Percentiles rank a stretch among this genome's conserved stretches.
Evolutionary conservation across 805 yeast species (phyloP).

Genomic region (Lachancea meyersii): DNA sequence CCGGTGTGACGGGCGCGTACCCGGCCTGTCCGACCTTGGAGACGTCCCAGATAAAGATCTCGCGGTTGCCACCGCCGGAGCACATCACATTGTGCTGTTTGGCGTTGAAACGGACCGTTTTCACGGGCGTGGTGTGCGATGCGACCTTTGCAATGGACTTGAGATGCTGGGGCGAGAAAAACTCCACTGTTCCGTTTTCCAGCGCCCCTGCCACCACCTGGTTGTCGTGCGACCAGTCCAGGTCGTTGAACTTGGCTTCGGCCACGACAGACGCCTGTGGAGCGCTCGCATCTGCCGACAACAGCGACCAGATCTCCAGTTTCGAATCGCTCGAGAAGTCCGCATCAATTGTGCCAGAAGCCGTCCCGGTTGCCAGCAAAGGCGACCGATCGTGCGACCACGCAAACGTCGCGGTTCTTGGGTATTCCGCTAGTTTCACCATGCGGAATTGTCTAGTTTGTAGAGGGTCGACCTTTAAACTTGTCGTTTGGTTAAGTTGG

Average conservation of each 20-base stretch:
- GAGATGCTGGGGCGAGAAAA: conserved; percentile 52
- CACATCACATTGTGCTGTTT: conserved; percentile 65
- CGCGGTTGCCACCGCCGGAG: conserved; percentile 85
- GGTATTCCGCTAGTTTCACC: conserved; percentile 81
- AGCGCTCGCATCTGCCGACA: conserved; percentile 34
- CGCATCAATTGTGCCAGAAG: conserved; percentile 93
- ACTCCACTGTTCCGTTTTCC: conserved; percentile 72
- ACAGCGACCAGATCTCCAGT: conserved; percentile 75
- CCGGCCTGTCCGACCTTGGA: conserved; percentile 41
- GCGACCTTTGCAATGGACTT: conserved; percentile 46
- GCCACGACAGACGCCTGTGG: conserved; percentile 44
- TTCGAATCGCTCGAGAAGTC: conserved; percentile 72
- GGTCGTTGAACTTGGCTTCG: conserved; percentile 63
- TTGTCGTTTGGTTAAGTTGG: too few relatives aligned
- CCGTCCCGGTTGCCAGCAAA: conserved; percentile 79
- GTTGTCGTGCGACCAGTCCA: conserved; percentile 72
- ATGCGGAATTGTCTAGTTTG: conserved; percentile 28
- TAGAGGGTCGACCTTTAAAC: neutral
- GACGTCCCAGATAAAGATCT: conserved; percentile 86
- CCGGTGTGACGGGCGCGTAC: conserved; percentile 52
- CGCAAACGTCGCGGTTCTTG: conserved; percentile 88
- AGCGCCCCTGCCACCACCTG: conserved; percentile 80
- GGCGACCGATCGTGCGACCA: conserved; percentile 82
- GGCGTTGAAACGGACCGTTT: conserved; percentile 71
- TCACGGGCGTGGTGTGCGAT: conserved; percentile 65